Base-by-base conservation (phyloP, 441 rosid genomes). In the Hura crepitans region DNA sequence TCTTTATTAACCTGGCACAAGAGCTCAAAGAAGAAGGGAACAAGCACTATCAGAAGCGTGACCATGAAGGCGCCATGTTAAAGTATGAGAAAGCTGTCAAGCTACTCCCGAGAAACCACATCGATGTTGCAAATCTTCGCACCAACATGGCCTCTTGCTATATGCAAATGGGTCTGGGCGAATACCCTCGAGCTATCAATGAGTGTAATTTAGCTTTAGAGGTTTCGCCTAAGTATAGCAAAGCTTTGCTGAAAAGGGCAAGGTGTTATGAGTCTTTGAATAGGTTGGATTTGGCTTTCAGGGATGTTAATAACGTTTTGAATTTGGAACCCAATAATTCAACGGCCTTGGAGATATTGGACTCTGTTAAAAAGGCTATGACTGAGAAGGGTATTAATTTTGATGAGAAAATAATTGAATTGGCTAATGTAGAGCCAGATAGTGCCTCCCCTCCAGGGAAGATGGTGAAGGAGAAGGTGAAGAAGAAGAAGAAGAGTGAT, bases 1-100 rank as follows among this genome's bases (percentile, higher is more conserved):
- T 92, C 53, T 94, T 94, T 83, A 90, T 92, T 31, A 83, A 75
- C 84, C 81, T 91, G 90, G 88, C 99, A 10, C 84, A 87, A 66
- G 99, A 94, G 81, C 90, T 91, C 68, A 94, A 91, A 73, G 98
- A 94, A 70, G 98, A 94, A 91, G 98, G 98, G 23, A 94, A 84
- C 80, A 85, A 77, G 73, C 85, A 90, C 5, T 85, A 78, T 65
- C 97, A 90, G 71, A 94, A 86, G 77, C 88, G 87, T 45, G 97
- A 94, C 79, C 85, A 87, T 69, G 97, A 94, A 85, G 98, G 98
- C 18, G 98, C 98, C 65, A 82, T 94, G 90, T 69, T 90, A 50
- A 88, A 91, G 72, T 94, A 75, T 59, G 97, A 94, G 70, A 94
- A 94, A 74, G 97, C 97, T 68, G 83, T 94, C 65, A 94, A 91